Percentiles rank a stretch among this genome's conserved stretches.
Evolutionary conservation across 352 stramenopile genomes (phyloP).

Genomic region (Pythium plurisporium): DNA sequence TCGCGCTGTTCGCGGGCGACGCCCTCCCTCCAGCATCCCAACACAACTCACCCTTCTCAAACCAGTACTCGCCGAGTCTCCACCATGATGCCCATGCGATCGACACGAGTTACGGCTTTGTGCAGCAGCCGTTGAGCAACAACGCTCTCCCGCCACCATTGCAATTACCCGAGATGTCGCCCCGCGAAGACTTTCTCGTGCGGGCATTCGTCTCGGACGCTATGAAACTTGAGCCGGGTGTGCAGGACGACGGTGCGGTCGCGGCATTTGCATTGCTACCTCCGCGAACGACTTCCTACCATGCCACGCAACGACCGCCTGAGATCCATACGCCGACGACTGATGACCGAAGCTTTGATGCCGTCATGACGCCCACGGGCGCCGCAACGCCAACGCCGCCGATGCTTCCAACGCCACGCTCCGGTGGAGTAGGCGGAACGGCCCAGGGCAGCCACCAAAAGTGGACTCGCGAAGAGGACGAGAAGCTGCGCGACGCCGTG

Average conservation of each 20-base stretch:
- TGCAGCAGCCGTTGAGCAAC: background rate
- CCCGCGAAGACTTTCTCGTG: constrained; percentile 65
- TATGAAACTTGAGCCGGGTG: constrained; percentile 38
- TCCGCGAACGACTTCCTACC: background rate
- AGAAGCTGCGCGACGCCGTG: constrained; percentile 83
- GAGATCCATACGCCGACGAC: background rate
- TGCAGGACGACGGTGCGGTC: background rate
- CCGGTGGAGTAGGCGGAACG: too few species aligned
- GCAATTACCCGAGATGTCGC: constrained; percentile 43
- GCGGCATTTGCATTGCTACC: background rate
- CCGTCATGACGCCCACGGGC: background rate
- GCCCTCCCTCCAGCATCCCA: background rate
- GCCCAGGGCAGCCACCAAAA: constrained; percentile 40
- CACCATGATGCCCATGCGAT: background rate
- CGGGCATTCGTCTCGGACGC: constrained; percentile 57
- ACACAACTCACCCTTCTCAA: background rate
- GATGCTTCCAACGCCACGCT: too few species aligned
- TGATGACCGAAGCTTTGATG: constrained; percentile 6
- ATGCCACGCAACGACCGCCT: too few species aligned
- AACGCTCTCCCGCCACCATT: constrained; percentile 7
- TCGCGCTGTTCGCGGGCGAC: constrained; percentile 2
- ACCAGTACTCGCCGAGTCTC: constrained; percentile 21
- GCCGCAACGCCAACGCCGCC: constrained; percentile 6
- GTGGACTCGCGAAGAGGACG: constrained; percentile 91
- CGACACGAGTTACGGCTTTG: background rate